Evolutionary conservation across 192 early-diverging fungal species (phyloP).

Genomic region (Coemansia sp.): DNA sequence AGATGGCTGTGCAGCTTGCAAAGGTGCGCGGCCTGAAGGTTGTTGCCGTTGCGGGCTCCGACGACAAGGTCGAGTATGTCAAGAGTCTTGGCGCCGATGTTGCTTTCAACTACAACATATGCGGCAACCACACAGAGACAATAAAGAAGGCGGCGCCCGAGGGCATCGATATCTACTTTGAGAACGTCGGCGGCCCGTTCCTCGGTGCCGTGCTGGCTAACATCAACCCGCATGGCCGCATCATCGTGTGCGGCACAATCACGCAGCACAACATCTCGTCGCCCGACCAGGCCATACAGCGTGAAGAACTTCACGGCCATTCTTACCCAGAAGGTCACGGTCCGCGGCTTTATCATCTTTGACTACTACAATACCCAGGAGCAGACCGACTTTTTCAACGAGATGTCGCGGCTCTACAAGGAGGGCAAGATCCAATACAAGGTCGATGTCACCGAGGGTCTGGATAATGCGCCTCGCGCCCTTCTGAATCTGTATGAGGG

Average conservation of each 20-base stretch:
- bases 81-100: constrained; percentile 71
- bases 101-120: constrained; percentile 91
- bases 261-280: constrained; percentile 62
- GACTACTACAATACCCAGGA: constrained; percentile 55
- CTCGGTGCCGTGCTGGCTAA: constrained; percentile 67
- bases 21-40: constrained; percentile 72
- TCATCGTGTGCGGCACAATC: constrained; percentile 75
- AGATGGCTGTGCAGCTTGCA: constrained; percentile 76
- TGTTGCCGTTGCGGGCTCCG: constrained; percentile 77
- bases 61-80: constrained; percentile 79
- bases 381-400: constrained; percentile 57
- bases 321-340: constrained; percentile 57
- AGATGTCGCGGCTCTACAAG: constrained; percentile 58
- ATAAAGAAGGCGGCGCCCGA: constrained; percentile 68
- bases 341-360: constrained; percentile 69
- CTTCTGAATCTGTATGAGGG: constrained; percentile 62
- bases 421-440: constrained; percentile 64
- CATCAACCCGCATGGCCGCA: constrained; percentile 66
- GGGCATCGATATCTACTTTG: constrained; percentile 87
- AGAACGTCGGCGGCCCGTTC: constrained; percentile 78
- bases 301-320: constrained; percentile 62
- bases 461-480: constrained; percentile 66
- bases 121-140: constrained; percentile 41
- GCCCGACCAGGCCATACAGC: constrained; percentile 49
- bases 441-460: constrained; percentile 61